phyloP scores from a whole-genome alignment of 2,329 filamentous ascomycete genomes.

The Sporothrix pseudoabietina region DNA sequence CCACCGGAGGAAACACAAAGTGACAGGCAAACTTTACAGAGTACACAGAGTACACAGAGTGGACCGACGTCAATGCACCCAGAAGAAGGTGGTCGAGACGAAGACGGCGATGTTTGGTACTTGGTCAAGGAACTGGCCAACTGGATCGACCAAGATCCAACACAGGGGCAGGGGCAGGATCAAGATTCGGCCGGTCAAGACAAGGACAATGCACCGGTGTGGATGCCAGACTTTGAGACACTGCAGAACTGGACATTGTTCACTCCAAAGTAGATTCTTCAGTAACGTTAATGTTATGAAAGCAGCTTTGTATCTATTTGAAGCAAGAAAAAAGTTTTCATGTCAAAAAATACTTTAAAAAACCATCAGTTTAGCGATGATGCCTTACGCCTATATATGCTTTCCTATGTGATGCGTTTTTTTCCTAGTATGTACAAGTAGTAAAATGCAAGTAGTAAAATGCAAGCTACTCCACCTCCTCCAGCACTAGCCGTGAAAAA shows the following conservation, averaged over 20 bases:
- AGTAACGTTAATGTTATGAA: no score
- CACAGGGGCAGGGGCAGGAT: not conserved
- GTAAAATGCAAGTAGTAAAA: no score
- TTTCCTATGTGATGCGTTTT: not conserved
- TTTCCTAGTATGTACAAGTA: not conserved
- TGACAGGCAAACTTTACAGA: not conserved
- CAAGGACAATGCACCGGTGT: slow-evolving; percentile 3
- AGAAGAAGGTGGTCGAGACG: not conserved
- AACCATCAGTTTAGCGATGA: no score
- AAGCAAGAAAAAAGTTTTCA: no score
- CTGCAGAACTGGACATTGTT: slow-evolving; percentile 20
- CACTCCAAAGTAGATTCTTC: not conserved
- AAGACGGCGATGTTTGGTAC: slow-evolving; percentile 16
- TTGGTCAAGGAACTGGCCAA: slow-evolving; percentile 27
- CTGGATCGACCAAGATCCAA: slow-evolving; percentile 23
- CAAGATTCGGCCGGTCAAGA: not conserved
- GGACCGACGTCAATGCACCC: not conserved
- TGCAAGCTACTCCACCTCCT: no score
- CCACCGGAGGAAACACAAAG: not conserved
- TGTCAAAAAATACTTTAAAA: no score
- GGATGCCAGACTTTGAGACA: slow-evolving; percentile 30
- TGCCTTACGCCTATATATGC: not conserved
- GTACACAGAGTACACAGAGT: not conserved
- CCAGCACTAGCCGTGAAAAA: no score
- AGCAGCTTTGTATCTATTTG: no score